Evolutionary conservation across 2,329 filamentous ascomycete species (phyloP).

Genomic region (Didymella arachidicola): DNA sequence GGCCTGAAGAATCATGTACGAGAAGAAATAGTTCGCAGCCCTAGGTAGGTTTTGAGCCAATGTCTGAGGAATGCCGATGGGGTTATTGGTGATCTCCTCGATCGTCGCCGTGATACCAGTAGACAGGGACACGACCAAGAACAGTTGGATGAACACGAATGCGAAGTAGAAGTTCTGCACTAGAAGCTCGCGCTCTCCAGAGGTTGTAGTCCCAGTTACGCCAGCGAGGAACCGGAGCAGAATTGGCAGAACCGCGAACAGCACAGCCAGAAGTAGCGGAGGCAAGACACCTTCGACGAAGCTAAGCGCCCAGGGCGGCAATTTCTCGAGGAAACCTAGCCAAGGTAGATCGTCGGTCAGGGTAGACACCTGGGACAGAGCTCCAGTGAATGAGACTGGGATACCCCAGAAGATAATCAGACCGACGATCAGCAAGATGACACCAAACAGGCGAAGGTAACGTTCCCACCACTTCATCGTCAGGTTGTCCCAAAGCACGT

Average conservation of each 20-base stretch:
- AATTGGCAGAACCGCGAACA: slow-evolving; percentile 82
- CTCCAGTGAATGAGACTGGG: slow-evolving; percentile 86
- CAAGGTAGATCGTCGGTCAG: slow-evolving; percentile 72
- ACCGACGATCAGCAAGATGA: slow-evolving; percentile 70
- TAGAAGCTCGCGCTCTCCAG: slow-evolving; percentile 77
- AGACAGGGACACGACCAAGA: slow-evolving; percentile 88
- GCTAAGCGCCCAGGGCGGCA: slow-evolving; percentile 68
- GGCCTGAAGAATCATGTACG: slow-evolving; percentile 95
- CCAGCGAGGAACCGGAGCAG: slow-evolving; percentile 76
- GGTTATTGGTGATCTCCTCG: slow-evolving; percentile 68
- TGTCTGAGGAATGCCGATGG: slow-evolving; percentile 71
- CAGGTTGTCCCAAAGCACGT: slow-evolving; percentile 98
- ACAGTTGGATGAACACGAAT: slow-evolving; percentile 94
- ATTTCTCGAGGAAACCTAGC: slow-evolving; percentile 72
- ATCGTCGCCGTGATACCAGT: slow-evolving; percentile 74
- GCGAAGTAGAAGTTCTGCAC: slow-evolving; percentile 93
- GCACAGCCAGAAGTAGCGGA: slow-evolving; percentile 74
- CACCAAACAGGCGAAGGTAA: slow-evolving; percentile 74
- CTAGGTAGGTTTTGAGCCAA: slow-evolving; percentile 83
- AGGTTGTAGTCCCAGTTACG: slow-evolving; percentile 82
- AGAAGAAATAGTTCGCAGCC: slow-evolving; percentile 96
- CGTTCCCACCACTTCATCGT: slow-evolving; percentile 93
- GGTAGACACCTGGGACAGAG: slow-evolving; percentile 77
- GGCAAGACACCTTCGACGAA: slow-evolving; percentile 87
- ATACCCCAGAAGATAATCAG: slow-evolving; percentile 91